Evolutionary conservation across 2,329 filamentous ascomycete genomes (phyloP).

Genomic region (Aspergillus novoparasiticus): DNA sequence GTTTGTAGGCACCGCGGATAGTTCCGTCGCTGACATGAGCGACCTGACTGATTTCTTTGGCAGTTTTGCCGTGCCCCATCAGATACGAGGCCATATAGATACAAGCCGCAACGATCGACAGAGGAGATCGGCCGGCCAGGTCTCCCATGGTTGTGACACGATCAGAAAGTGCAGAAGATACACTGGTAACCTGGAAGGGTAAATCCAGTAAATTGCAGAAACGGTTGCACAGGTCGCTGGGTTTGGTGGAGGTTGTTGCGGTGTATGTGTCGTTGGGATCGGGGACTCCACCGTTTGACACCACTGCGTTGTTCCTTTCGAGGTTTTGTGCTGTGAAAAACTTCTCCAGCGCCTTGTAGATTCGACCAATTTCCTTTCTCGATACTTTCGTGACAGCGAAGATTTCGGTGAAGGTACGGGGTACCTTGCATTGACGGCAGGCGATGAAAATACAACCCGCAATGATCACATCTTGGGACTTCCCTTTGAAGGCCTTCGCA

Average conservation of each 20-base stretch:
- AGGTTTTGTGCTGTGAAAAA: slow-evolving; percentile 77
- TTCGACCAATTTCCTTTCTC: slow-evolving; percentile 96
- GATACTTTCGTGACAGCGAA: slow-evolving; percentile 89
- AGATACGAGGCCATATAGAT: slow-evolving; percentile 95
- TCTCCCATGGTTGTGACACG: slow-evolving; percentile 76
- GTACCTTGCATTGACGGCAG: slow-evolving; percentile 83
- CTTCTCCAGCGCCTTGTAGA: slow-evolving; percentile 89
- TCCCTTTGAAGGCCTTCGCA: slow-evolving; percentile 90
- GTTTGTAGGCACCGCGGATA: slow-evolving; percentile 93
- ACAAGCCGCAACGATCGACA: slow-evolving; percentile 91
- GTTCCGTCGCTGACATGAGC: slow-evolving; percentile 95
- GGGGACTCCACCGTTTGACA: slow-evolving; percentile 54
- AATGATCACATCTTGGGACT: slow-evolving; percentile 89
- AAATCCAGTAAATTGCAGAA: slow-evolving; percentile 84
- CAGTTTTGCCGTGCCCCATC: slow-evolving; percentile 74
- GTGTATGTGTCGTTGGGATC: slow-evolving; percentile 64
- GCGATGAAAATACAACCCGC: slow-evolving; percentile 98
- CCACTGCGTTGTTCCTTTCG: slow-evolving; percentile 54
- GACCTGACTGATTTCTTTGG: slow-evolving; percentile 83
- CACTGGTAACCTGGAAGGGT: slow-evolving; percentile 74
- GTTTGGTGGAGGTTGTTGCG: slow-evolving; percentile 74
- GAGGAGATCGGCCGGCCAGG: slow-evolving; percentile 86
- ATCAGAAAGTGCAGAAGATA: slow-evolving; percentile 76
- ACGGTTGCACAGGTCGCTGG: slow-evolving; percentile 81
- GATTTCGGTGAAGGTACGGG: slow-evolving; percentile 92